Conservation (phyloP, 2,329 filamentous ascomycete genomes). For the Juglanconis juglandina region DNA sequence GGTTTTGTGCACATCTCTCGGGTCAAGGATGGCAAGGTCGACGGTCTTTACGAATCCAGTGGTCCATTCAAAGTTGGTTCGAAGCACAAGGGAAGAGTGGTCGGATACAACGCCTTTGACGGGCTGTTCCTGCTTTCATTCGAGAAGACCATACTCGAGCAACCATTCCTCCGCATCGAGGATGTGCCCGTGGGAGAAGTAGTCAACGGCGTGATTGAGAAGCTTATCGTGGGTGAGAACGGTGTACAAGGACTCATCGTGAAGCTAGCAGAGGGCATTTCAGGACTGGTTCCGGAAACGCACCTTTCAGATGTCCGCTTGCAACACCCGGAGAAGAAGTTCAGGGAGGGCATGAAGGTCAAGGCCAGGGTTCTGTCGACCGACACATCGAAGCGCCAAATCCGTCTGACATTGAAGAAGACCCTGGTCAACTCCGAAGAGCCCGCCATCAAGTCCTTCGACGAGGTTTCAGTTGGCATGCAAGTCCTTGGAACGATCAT, state of each 20-base stretch:
- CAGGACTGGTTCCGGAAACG: conserved; percentile 80
- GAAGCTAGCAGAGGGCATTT: conserved; percentile 80
- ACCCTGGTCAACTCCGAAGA: conserved; percentile 86
- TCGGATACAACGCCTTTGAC: conserved; percentile 85
- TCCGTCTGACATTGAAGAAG: conserved; percentile 91
- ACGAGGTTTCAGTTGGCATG: conserved; percentile 68
- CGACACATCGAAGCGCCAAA: conserved; percentile 69
- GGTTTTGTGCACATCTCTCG: conserved; percentile 95
- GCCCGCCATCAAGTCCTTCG: conserved; percentile 72
- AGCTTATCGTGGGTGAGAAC: conserved; percentile 72
- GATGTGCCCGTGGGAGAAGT: conserved; percentile 80
- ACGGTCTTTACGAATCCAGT: conserved; percentile 70
- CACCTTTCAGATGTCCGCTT: conserved; percentile 86
- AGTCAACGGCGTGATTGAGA: conserved; percentile 80
- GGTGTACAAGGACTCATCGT: conserved; percentile 80
- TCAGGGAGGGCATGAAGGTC: conserved; percentile 78
- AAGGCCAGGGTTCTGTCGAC: conserved; percentile 83
- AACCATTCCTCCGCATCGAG: conserved; percentile 86
- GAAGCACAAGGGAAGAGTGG: conserved; percentile 73
- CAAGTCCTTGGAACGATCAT: conserved; percentile 85
- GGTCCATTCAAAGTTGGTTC: conserved; percentile 78
- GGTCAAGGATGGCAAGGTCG: conserved; percentile 85
- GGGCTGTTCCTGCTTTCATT: conserved; percentile 82
- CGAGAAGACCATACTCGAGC: conserved; percentile 76
- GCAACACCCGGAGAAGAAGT: conserved; percentile 94